Base-by-base conservation (phyloP, 768 basidiomycete species). In the Mycena leptocephala region DNA sequence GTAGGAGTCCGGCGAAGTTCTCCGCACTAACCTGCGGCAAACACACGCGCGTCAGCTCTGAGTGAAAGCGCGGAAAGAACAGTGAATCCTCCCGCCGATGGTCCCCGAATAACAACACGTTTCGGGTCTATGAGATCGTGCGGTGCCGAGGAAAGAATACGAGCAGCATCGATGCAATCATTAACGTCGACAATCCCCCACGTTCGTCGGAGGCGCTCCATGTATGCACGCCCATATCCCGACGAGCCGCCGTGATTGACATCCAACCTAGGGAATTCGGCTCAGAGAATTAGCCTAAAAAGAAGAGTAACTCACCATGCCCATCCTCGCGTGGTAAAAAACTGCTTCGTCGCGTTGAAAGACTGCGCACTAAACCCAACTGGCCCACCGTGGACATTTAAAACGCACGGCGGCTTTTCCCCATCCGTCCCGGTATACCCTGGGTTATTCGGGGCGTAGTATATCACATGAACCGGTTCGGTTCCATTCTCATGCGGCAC, bases 241-340 rank as follows among this genome's bases (percentile, higher is more conserved):
- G 91, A 91, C 0, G 93, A 94, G 0, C 95, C 96, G 2, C 94
- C 90, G 74, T 95, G 94, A 79, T 96, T 93, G 53, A 96, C 94
- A 68, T 94, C 93, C 41, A 94, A 78, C 90, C 94, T 92, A 0
- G 22, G 43, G 7, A 72, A 59, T 56, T 26, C 24, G 14, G 14
- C n/a, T 43, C 30, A 28, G 26, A 71, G 22, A 13, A 66, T 24
- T 32, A 5, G 43, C 11, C n/a, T 9, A 5, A 58, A 22, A 20
- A 48, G 8, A 64, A 33, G 24, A 48, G 30, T 7, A 26, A 78
- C 84, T 67, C 75, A 93, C 94, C 93, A 95, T 24, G 88, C 93
- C 85, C 89, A 95, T 32, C 94, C 94, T 6, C 93, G 88, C 35
- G 90, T 91, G 0, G 94, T 95, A 76, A 91, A 95, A 78, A 89